These are phyloP conservation scores for Teratosphaeria gauchensis DNA, from an alignment of 2,329 filamentous ascomycete species.

Conservation along the genomic window DNA sequence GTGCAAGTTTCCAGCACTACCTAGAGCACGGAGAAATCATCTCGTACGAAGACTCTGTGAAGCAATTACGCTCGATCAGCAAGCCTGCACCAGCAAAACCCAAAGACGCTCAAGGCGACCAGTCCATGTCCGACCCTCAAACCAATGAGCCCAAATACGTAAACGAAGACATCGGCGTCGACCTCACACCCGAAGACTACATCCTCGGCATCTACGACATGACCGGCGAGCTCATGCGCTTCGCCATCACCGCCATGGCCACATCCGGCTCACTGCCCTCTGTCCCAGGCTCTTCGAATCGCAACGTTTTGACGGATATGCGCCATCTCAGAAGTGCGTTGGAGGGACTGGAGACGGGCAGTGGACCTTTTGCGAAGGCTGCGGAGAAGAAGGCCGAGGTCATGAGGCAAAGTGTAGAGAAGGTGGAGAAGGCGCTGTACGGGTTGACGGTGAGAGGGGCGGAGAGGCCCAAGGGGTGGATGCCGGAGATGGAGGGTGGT, in stretches of 20 bases:
- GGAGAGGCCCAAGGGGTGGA: slow-evolving; percentile 85
- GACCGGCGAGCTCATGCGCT: slow-evolving; percentile 93
- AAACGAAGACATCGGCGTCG: slow-evolving; percentile 41
- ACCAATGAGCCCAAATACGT: not conserved
- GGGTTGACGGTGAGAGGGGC: slow-evolving; percentile 77
- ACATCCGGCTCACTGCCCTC: slow-evolving; percentile 53
- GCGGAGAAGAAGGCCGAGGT: slow-evolving; percentile 73
- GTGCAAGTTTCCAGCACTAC: slow-evolving; percentile 81
- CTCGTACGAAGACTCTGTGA: slow-evolving; percentile 49
- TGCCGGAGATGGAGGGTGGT: slow-evolving; percentile 58
- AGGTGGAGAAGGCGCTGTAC: slow-evolving; percentile 87
- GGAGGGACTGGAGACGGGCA: slow-evolving; percentile 56
- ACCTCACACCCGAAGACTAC: slow-evolving; percentile 73
- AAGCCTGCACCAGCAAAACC: not conserved
- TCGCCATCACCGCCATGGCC: slow-evolving; percentile 80
- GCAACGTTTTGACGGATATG: slow-evolving; percentile 70
- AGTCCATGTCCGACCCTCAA: not conserved
- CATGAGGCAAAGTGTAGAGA: slow-evolving; percentile 80
- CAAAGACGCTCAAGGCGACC: not conserved
- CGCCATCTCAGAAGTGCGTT: slow-evolving; percentile 67
- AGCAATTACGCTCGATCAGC: slow-evolving; percentile 26
- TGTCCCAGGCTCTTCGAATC: slow-evolving; percentile 31
- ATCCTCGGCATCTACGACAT: slow-evolving; percentile 86
- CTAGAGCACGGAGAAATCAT: slow-evolving; percentile 52
- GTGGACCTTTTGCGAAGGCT: slow-evolving; percentile 49